Base-by-base conservation (phyloP, 129 eudicot species). In the Flaveria linearis region DNA sequence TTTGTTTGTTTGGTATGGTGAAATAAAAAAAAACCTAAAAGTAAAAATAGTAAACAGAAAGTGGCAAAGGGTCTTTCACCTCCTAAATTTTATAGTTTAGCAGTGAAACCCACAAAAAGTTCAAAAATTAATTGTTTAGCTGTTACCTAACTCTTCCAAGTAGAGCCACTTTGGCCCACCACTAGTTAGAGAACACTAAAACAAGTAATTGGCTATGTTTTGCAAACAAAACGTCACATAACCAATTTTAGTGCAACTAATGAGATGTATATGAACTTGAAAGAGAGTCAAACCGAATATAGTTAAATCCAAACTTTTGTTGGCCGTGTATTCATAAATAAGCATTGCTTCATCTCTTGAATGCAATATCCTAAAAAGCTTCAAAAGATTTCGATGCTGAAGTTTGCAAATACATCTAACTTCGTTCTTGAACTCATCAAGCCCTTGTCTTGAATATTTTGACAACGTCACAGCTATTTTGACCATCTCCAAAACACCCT, bases 351-450 rank as follows among this genome's bases (percentile, higher is more conserved):
- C 75, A 7, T 71, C 62, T 71, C 46, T 71, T 71, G 46, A 49
- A 71, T 26, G 47, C 75, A 71, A n/a, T 71, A 71, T 30, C 75
- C 75, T 49, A 71, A 5, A 5, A 15, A 71, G 75, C 62, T 71
- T 71, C 22, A 71, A 63, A 25, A 71, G 75, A 71, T 71, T 71
- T 7, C 75, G 75, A 71, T 71, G 75, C 14, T 71, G 63, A 50
- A 71, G 75, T 71, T 50, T 71, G 46, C 63, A 47, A 30, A 71
- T 71, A 26, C 75, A 71, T 57, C 63, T 30, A 50, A 71, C 60
- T 71, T 71, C 75, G 9, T 71, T 71, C 62, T 71, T 71, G 62
- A 71, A 71, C 75, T 71, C 75, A 26, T 71, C 63, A 49, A 71
- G 43, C 62, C 75, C 63, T 71, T 71, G 75, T 28, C 25, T 49